Percentiles rank a stretch among this genome's conserved stretches.
These are phyloP conservation scores for Chlamydomonas sp. DNA, from an alignment of 139 green algal genomes.

Conservation along the genomic window DNA sequence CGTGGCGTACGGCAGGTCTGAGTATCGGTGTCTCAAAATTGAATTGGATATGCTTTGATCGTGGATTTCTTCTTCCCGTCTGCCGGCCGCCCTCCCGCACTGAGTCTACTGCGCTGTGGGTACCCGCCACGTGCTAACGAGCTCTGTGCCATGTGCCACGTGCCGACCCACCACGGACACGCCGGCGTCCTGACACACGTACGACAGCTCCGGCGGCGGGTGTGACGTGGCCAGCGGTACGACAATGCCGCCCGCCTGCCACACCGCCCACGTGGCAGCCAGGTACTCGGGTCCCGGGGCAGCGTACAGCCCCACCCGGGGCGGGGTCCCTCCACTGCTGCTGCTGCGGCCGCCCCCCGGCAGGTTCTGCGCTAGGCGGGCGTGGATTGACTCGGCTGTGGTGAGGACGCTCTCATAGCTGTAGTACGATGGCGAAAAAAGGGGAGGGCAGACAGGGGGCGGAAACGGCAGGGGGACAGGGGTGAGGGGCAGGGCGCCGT, in stretches of 20 bases:
- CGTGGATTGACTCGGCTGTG: background rate
- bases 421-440: background rate
- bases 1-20: background rate
- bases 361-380: constrained; percentile 4
- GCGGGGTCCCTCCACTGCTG: background rate
- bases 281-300: constrained; percentile 76
- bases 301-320: constrained; percentile 57
- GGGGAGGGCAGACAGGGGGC: background rate
- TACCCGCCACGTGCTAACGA: too few relatives aligned
- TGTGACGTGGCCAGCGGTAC: constrained; percentile 90
- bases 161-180: constrained; percentile 53
- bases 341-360: background rate
- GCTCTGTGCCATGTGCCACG: background rate
- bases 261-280: constrained; percentile 81
- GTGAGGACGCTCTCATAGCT: constrained; percentile 42
- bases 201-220: constrained; percentile 78
- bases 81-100: too few relatives aligned
- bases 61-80: too few relatives aligned
- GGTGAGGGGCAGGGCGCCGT: background rate
- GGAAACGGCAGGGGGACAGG: background rate
- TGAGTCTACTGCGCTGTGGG: too few relatives aligned
- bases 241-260: constrained; percentile 79
- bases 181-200: constrained; percentile 85
- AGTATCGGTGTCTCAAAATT: background rate
- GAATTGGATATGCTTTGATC: too few relatives aligned